phyloP scores from a whole-genome alignment of 805 yeast genomes.

The Wickerhamiella nectarea region DNA sequence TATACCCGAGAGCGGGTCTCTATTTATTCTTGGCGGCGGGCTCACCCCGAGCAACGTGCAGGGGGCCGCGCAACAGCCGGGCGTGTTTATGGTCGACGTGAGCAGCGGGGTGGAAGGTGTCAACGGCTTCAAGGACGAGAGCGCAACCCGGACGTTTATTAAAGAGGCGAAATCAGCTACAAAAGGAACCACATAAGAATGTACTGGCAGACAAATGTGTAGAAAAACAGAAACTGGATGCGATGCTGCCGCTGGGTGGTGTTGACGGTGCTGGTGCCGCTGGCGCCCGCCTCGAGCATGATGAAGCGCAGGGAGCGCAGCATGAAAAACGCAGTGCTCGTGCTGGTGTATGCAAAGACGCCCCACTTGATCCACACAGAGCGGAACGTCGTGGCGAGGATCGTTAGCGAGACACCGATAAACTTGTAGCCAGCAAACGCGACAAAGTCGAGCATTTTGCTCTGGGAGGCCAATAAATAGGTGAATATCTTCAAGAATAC shows the following conservation, averaged over 20 bases:
- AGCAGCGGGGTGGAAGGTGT: slow-evolving; percentile 83
- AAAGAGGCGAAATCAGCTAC: background rate
- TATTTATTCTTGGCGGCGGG: slow-evolving; percentile 79
- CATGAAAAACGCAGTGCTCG: slow-evolving; percentile 41
- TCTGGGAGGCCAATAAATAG: slow-evolving; percentile 58
- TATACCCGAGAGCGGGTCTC: slow-evolving; percentile 19
- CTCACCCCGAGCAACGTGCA: slow-evolving; percentile 60
- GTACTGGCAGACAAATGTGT: slow-evolving; percentile 71
- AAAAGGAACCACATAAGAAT: slow-evolving; percentile 42
- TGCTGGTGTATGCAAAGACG: slow-evolving; percentile 36
- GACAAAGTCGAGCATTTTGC: slow-evolving; percentile 67
- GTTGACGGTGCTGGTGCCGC: slow-evolving; percentile 40
- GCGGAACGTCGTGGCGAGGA: slow-evolving; percentile 24
- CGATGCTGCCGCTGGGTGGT: slow-evolving; percentile 62
- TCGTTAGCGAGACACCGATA: slow-evolving; percentile 41
- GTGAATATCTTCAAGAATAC: slow-evolving; percentile 65
- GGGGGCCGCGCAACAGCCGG: slow-evolving; percentile 36
- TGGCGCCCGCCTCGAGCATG: slow-evolving; percentile 39
- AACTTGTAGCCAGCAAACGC: slow-evolving; percentile 92
- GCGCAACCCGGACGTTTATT: background rate
- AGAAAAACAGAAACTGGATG: slow-evolving; percentile 73
- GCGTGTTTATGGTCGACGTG: slow-evolving; percentile 84
- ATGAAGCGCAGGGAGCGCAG: slow-evolving; percentile 47
- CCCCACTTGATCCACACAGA: slow-evolving; percentile 34
- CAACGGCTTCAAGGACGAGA: slow-evolving; percentile 32